Percentiles rank a stretch among this genome's conserved stretches.
Conservation (phyloP, 2,329 filamentous ascomycete species). For the Colletotrichum nymphaeae region DNA sequence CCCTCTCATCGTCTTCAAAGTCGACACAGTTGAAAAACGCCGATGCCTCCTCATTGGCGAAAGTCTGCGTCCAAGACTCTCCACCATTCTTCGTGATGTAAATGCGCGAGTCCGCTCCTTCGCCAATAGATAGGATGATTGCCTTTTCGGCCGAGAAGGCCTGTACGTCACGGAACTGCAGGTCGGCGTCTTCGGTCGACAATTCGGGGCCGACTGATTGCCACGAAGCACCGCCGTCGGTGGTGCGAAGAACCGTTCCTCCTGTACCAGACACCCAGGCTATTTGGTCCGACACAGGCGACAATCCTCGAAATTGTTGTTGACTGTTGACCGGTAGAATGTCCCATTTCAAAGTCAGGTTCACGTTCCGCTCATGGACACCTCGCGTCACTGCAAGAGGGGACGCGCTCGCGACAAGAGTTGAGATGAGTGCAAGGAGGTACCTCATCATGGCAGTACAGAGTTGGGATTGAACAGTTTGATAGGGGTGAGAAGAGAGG, state of each 20-base stretch:
- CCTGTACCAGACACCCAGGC: slow-evolving; percentile 47
- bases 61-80: slow-evolving; percentile 41
- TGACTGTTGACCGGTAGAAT: slow-evolving; percentile 40
- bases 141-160: slow-evolving; percentile 54
- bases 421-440: background rate
- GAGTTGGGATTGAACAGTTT: background rate
- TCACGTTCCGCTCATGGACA: background rate
- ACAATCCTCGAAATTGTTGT: slow-evolving; percentile 45
- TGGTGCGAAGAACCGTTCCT: slow-evolving; percentile 44
- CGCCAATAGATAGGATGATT: slow-evolving; percentile 51
- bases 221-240: slow-evolving; percentile 45
- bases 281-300: slow-evolving; percentile 43
- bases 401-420: slow-evolving; percentile 12
- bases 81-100: slow-evolving; percentile 45
- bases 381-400: background rate
- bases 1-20: slow-evolving; percentile 40
- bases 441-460: background rate
- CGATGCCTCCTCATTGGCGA: slow-evolving; percentile 42
- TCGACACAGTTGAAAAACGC: slow-evolving; percentile 49
- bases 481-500: background rate
- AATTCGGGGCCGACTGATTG: slow-evolving; percentile 43
- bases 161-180: slow-evolving; percentile 49
- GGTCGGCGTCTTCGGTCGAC: slow-evolving; percentile 36
- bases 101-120: slow-evolving; percentile 44
- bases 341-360: slow-evolving; percentile 39